Percentiles rank a stretch among this genome's conserved stretches.
These are phyloP conservation scores for Fistulifera solaris DNA, from an alignment of 108 stramenopile species.

Conservation along the genomic window DNA sequence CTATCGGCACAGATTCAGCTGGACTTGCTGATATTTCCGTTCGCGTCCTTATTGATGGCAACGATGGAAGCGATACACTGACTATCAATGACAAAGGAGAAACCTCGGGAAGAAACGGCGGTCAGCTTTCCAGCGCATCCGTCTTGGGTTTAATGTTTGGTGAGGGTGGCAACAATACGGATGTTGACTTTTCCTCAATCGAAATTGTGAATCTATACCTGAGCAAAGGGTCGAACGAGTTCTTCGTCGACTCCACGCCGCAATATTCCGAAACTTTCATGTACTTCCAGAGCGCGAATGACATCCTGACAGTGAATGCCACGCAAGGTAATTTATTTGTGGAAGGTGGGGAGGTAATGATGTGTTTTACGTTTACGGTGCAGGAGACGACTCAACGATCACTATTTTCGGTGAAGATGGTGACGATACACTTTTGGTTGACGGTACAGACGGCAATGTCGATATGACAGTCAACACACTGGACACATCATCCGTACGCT, in stretches of 20 bases:
- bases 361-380: conserved; percentile 6
- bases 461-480: conserved; percentile 7
- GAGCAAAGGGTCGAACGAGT: not conserved
- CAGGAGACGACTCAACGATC: not conserved
- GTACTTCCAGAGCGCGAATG: conserved; percentile 3
- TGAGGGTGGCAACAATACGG: no score
- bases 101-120: not conserved
- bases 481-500: conserved; percentile 14
- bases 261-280: conserved; percentile 2
- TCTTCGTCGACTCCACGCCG: not conserved
- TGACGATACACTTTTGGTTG: conserved; percentile 21
- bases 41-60: conserved; percentile 14
- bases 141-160: no score
- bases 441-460: conserved; percentile 9
- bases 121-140: not conserved
- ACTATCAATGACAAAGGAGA: conserved; percentile 1
- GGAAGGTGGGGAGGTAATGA: conserved; percentile 6
- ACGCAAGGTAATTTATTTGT: conserved; percentile 4
- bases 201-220: not conserved
- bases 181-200: not conserved
- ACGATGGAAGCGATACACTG: conserved; percentile 10
- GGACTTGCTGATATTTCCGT: not conserved
- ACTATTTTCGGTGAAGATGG: conserved; percentile 14
- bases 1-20: conserved; percentile 10
- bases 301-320: conserved; percentile 1